A percentile compares a stretch with the other conserved stretches of the same genome.
Evolutionary conservation across 2,329 filamentous ascomycete genomes (phyloP).

Genomic region (Lasiodiplodia sp.): DNA sequence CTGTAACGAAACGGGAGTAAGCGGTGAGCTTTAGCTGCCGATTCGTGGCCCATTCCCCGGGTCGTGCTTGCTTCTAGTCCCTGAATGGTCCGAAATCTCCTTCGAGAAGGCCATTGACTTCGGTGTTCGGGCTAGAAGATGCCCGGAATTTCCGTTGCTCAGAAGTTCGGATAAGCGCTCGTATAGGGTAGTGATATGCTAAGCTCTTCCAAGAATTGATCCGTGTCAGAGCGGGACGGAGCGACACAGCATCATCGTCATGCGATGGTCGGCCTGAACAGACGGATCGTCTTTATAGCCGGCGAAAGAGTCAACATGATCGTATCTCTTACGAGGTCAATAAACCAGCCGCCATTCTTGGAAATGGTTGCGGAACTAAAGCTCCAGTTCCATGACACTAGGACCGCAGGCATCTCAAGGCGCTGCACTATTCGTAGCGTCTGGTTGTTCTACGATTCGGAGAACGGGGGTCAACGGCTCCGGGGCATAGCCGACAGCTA

Average conservation of each 20-base stretch:
- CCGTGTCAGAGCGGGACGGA: neutral
- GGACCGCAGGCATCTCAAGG: neutral
- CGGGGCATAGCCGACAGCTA: neutral
- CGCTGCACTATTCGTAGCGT: neutral
- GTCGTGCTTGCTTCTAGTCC: neutral
- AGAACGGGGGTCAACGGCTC: neutral
- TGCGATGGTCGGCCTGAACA: neutral
- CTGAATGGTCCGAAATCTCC: neutral
- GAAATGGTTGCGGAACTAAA: neutral
- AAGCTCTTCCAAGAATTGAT: conserved; percentile 1
- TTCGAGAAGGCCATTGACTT: neutral
- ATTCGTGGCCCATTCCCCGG: neutral
- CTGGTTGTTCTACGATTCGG: neutral
- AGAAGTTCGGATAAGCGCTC: neutral
- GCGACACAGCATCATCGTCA: conserved; percentile 3
- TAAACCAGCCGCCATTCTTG: neutral
- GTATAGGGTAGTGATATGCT: neutral
- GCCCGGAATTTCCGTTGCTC: neutral
- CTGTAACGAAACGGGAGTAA: neutral
- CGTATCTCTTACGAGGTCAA: neutral
- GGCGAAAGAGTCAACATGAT: neutral
- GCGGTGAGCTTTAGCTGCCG: neutral
- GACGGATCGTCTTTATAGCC: neutral
- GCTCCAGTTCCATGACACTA: neutral
- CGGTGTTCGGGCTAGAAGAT: neutral